Percentiles rank a stretch among this genome's conserved stretches.
Conservation (phyloP, 1,139 yeast genomes). For the Sugiyamaella japonica region DNA sequence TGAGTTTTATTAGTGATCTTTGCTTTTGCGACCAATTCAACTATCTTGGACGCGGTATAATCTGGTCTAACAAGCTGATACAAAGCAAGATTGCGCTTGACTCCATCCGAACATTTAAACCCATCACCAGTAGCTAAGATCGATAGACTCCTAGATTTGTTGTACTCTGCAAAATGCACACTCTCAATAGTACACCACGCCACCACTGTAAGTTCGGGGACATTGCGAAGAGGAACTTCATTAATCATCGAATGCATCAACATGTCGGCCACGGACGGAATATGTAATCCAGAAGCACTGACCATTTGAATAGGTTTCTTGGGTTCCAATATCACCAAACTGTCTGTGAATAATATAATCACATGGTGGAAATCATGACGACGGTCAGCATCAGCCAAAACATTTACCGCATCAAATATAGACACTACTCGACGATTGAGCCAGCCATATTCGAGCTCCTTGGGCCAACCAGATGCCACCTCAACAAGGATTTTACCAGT, state of each 20-base stretch:
- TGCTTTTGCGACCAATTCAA: constrained; percentile 72
- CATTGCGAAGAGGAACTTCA: constrained; percentile 70
- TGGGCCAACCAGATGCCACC: constrained; percentile 83
- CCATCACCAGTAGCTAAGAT: constrained; percentile 22
- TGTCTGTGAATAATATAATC: constrained; percentile 78
- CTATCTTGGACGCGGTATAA: constrained; percentile 48
- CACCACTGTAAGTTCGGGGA: constrained; percentile 69
- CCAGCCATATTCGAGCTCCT: constrained; percentile 87
- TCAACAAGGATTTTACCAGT: constrained; percentile 87
- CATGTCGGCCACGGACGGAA: constrained; percentile 71
- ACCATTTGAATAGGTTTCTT: constrained; percentile 35
- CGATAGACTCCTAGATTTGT: constrained; percentile 24
- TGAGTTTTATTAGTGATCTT: constrained; percentile 74
- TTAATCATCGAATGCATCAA: constrained; percentile 87
- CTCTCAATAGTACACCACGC: constrained; percentile 69
- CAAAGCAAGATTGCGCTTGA: constrained; percentile 27
- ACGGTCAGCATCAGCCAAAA: constrained; percentile 34
- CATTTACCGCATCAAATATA: constrained; percentile 61
- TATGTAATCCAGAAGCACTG: constrained; percentile 44
- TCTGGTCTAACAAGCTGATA: constrained; percentile 42
- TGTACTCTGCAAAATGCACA: constrained; percentile 37
- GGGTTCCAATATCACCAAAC: constrained; percentile 59
- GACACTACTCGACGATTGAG: constrained; percentile 79
- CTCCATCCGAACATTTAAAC: constrained; percentile 15
- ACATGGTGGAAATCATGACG: constrained; percentile 45